Percentiles rank a stretch among this genome's conserved stretches.
Evolutionary conservation across 495 filamentous ascomycete genomes (phyloP).

Genomic region (Clavariopsis aquatica): DNA sequence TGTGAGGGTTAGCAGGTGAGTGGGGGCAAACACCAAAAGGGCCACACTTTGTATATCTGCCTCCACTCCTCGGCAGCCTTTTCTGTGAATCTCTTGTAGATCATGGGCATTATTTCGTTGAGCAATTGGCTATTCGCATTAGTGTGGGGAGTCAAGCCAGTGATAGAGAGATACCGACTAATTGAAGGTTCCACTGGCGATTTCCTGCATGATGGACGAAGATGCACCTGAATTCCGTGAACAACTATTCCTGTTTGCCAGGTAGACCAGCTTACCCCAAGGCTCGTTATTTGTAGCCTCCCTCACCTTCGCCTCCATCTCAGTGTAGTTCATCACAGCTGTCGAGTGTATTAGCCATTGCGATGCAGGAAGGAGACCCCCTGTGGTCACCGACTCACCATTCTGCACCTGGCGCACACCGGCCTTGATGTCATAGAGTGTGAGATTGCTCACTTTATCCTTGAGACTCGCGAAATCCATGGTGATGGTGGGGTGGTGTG

Average conservation of each 20-base stretch:
- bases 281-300: slow-evolving; percentile 38
- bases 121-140: slow-evolving; percentile 72
- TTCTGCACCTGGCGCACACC: slow-evolving; percentile 97
- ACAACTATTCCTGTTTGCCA: not conserved
- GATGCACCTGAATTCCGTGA: slow-evolving; percentile 75
- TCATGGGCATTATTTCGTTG: slow-evolving; percentile 99
- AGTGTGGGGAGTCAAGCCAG: slow-evolving; percentile 10
- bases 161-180: slow-evolving; percentile 67
- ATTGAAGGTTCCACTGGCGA: slow-evolving; percentile 95
- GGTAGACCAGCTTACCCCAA: slow-evolving; percentile 23
- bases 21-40: not conserved
- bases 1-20: slow-evolving; percentile 37
- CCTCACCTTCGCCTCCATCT: slow-evolving; percentile 94
- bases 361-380: slow-evolving; percentile 14
- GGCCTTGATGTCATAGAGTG: slow-evolving; percentile 95
- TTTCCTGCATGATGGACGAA: slow-evolving; percentile 86
- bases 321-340: slow-evolving; percentile 99
- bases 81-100: slow-evolving; percentile 98
- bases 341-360: slow-evolving; percentile 31
- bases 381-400: slow-evolving; percentile 62
- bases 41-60: slow-evolving; percentile 88
- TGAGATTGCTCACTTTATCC: slow-evolving; percentile 89
- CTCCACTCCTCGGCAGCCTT: slow-evolving; percentile 98
- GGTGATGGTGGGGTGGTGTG: slow-evolving; percentile 3
- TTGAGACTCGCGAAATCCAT: slow-evolving; percentile 89